A percentile compares a stretch with the other conserved stretches of the same genome.
Evolutionary conservation across 2,329 filamentous ascomycete species (phyloP).

Genomic region (Didymella pinodella): DNA sequence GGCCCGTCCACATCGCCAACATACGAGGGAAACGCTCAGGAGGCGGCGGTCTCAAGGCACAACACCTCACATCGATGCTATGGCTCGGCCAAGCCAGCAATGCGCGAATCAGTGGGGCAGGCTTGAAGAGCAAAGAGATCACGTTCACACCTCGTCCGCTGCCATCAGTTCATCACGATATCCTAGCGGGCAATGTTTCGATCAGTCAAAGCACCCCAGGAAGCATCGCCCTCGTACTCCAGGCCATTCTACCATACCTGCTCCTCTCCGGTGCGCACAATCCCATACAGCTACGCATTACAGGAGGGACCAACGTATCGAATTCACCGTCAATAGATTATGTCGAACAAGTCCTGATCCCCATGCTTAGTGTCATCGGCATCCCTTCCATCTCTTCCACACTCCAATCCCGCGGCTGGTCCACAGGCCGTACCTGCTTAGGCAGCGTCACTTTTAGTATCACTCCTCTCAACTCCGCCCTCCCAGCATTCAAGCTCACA

Average conservation of each 20-base stretch:
- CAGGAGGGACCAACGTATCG: slow-evolving; percentile 66
- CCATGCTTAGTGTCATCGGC: slow-evolving; percentile 61
- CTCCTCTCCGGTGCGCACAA: slow-evolving; percentile 51
- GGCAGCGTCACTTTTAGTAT: slow-evolving; percentile 61
- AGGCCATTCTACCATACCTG: slow-evolving; percentile 67
- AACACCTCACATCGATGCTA: slow-evolving; percentile 64
- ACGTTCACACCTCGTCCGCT: slow-evolving; percentile 41
- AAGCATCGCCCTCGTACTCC: slow-evolving; percentile 63
- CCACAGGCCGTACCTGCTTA: slow-evolving; percentile 54
- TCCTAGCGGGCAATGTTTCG: slow-evolving; percentile 41
- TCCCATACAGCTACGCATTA: slow-evolving; percentile 54
- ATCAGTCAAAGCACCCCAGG: slow-evolving; percentile 56
- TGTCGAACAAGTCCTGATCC: slow-evolving; percentile 62
- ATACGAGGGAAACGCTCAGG: slow-evolving; percentile 63
- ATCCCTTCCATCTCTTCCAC: slow-evolving; percentile 56
- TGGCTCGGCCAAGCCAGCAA: slow-evolving; percentile 61
- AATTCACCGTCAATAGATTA: slow-evolving; percentile 65
- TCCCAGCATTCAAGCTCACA: slow-evolving; percentile 51
- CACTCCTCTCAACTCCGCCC: slow-evolving; percentile 46
- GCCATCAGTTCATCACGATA: not conserved
- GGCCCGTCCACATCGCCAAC: slow-evolving; percentile 59
- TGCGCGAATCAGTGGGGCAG: slow-evolving; percentile 54
- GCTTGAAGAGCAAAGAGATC: slow-evolving; percentile 54
- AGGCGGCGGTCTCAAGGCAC: slow-evolving; percentile 64
- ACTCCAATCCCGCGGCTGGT: slow-evolving; percentile 63